phyloP scores from a whole-genome alignment of 306 rosid genomes.

The Gillenia trifoliata region DNA sequence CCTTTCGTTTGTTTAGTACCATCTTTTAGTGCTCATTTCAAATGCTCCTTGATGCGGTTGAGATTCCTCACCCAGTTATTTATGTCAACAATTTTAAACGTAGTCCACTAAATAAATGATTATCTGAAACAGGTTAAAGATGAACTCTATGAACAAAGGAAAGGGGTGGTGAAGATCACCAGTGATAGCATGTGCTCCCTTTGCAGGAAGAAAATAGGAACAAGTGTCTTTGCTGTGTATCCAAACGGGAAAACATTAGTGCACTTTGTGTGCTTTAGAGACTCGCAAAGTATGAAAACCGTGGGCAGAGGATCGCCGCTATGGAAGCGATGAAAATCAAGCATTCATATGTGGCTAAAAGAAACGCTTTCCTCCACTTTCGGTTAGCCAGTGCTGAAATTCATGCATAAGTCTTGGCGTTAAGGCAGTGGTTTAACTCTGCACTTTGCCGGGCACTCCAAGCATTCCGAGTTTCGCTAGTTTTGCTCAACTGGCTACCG shows the following conservation, averaged over 20 bases:
- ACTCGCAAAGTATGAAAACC: constrained; percentile 89
- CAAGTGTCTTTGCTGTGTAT: constrained; percentile 88
- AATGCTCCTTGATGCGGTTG: background rate
- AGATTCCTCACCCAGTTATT: background rate
- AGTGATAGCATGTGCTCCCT: constrained; percentile 90
- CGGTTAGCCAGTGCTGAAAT: background rate
- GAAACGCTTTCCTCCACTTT: background rate
- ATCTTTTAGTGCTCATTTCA: background rate
- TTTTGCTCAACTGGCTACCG: background rate
- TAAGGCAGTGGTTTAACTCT: background rate
- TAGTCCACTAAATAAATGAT: background rate
- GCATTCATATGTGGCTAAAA: background rate
- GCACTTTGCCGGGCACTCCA: background rate
- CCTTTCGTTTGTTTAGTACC: background rate
- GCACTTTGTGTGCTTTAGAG: constrained; percentile 90
- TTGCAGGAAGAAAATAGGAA: constrained; percentile 92
- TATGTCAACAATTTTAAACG: background rate
- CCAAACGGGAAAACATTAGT: constrained; percentile 91
- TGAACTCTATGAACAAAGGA: constrained; percentile 74
- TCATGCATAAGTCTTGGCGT: background rate
- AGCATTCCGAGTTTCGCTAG: background rate
- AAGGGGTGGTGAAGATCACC: constrained; percentile 67
- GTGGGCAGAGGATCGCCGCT: constrained; percentile 58
- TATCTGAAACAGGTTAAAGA: constrained; percentile 67
- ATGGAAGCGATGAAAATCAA: constrained; percentile 43